Evolutionary conservation across 208 protist genomes (phyloP), one percentile per base, ranked within the genome.

Genomic region (Entamoeba dispar): DNA sequence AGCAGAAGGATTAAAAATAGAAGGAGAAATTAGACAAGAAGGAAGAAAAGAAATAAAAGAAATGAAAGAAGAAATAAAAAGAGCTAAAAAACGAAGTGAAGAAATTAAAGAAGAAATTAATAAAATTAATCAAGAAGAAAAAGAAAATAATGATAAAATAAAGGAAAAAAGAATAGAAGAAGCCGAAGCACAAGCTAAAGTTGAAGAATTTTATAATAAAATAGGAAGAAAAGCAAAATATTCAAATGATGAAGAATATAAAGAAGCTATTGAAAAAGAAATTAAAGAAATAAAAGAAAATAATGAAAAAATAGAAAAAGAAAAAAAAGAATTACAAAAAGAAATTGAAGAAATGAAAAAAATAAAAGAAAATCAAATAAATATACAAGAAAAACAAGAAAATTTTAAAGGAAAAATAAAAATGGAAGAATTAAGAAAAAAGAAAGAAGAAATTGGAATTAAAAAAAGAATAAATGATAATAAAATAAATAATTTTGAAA

Each of bases 141-240:
- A 91, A 19, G 86, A 91, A 27, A 15, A 5, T 27, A 49, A 49
- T 31, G 86, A 91, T 14, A 47, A 8, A 47, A 1, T 49, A 47
- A 2, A 3, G 1, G 86, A 91, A 91, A 47, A 2, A 47, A 27
- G 22, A 91, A 95, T 96, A 14, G 55, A 94, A 14, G 50, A 94
- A n/a, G 94, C 95, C 3, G 95, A 96, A 0, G 47, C 61, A 4
- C 94, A 96, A 61, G 93, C 95, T 34, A 92, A 93, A 50, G 69
- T 98, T 1, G 95, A 98, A 61, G 94, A 94, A 31, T 93, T 98
- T 49, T 96, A 98, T 49, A 96, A 97, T 15, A 97, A 97, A 91
- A 96, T 97, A 31, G 97, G 97, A 50, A 94, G 97, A 22, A 95
- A 95, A 49, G 96, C 96, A n/a, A 96, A 98, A 34, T 99, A 98